Conservation (phyloP, 805 yeast species). For the Teunomyces panamensis region DNA sequence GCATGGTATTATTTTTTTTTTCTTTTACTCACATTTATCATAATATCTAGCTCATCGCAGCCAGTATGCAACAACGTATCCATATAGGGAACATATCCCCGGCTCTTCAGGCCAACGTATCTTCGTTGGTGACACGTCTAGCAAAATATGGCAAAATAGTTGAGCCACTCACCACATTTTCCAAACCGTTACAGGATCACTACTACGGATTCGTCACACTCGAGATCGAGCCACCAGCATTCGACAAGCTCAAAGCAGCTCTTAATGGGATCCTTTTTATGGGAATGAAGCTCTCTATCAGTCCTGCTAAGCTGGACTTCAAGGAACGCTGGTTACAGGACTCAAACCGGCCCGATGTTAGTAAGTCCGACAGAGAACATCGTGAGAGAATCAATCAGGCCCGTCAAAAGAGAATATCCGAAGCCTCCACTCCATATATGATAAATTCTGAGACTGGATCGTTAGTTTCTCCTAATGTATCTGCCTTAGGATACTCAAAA, state of each 20-base stretch:
- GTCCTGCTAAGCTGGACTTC: slow-evolving; percentile 59
- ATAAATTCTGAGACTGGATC: slow-evolving; percentile 21
- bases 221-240: slow-evolving; percentile 44
- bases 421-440: slow-evolving; percentile 29
- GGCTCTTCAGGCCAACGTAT: slow-evolving; percentile 42
- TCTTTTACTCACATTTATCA: background rate
- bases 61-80: slow-evolving; percentile 21
- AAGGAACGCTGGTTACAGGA: slow-evolving; percentile 47
- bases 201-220: slow-evolving; percentile 69
- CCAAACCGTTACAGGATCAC: slow-evolving; percentile 52
- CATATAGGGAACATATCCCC: slow-evolving; percentile 70
- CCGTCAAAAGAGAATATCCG: slow-evolving; percentile 42
- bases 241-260: slow-evolving; percentile 49
- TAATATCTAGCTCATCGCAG: slow-evolving; percentile 6
- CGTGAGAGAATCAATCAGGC: slow-evolving; percentile 31
- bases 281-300: slow-evolving; percentile 64
- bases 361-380: slow-evolving; percentile 21
- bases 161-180: slow-evolving; percentile 47
- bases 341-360: slow-evolving; percentile 36
- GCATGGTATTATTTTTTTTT: background rate
- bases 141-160: slow-evolving; percentile 58
- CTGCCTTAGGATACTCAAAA: slow-evolving; percentile 26
- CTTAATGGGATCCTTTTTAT: slow-evolving; percentile 73
- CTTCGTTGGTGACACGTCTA: slow-evolving; percentile 54
- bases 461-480: slow-evolving; percentile 8